These are phyloP conservation scores for Euphrasia arctica DNA, from an alignment of 305 asterid species.

Conservation along the genomic window DNA sequence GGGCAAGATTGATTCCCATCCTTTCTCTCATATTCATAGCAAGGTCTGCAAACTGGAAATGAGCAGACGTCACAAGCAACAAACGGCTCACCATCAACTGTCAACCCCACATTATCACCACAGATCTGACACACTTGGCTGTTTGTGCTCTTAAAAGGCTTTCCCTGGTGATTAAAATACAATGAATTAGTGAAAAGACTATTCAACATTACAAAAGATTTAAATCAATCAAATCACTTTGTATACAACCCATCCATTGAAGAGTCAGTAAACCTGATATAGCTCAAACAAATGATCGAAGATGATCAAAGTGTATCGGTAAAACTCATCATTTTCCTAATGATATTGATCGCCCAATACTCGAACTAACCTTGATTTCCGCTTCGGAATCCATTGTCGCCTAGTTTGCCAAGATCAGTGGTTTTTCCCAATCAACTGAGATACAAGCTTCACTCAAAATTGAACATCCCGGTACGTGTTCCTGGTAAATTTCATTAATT, in stretches of 20 bases:
- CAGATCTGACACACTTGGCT: slow-evolving; percentile 98
- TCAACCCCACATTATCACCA: slow-evolving; percentile 81
- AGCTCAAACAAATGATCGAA: not conserved
- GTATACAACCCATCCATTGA: slow-evolving; percentile 2
- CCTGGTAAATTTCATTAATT: not conserved
- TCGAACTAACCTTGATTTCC: slow-evolving; percentile 56
- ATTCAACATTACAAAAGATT: not conserved
- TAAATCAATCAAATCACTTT: slow-evolving; percentile 2
- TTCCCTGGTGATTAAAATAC: slow-evolving; percentile 45
- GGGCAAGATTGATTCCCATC: slow-evolving; percentile 97
- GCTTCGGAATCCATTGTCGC: slow-evolving; percentile 66
- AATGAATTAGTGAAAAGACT: slow-evolving; percentile 11
- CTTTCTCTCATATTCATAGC: slow-evolving; percentile 98
- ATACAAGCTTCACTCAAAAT: slow-evolving; percentile 30
- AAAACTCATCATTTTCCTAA: not conserved
- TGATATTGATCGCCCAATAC: slow-evolving; percentile 10
- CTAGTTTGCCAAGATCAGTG: slow-evolving; percentile 23
- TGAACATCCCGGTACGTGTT: slow-evolving; percentile 37
- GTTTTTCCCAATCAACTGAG: slow-evolving; percentile 30
- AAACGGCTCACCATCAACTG: slow-evolving; percentile 72
- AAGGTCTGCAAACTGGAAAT: slow-evolving; percentile 96
- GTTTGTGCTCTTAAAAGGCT: slow-evolving; percentile 51
- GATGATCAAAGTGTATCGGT: not conserved
- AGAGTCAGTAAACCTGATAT: not conserved
- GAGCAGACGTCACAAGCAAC: slow-evolving; percentile 94